Evolutionary conservation across 495 filamentous ascomycete species (phyloP), one percentile per base, ranked within the genome.

Genomic region (Aspergillus campestris): DNA sequence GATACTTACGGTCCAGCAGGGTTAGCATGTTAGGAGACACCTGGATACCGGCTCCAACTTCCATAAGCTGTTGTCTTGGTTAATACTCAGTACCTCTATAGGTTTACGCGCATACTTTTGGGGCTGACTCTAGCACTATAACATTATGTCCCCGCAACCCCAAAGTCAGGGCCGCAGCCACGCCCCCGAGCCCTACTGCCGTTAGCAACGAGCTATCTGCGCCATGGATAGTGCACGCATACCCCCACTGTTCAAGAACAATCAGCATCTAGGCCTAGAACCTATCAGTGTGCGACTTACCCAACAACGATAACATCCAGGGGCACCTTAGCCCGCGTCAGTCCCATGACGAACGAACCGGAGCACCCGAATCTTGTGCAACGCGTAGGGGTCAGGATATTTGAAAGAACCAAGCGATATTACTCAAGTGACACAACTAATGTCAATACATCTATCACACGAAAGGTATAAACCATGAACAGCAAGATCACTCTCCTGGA

Each of bases 11-110:
- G 55, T 86, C 80, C 8, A 89, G 71, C 24, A 91, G 75, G 1
- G 79, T 76, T 27, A 79, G 68, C 69, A 89, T 84, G 48, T 91
- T 89, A 3, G 84, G 84, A 7, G 85, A 83, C 10, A 89, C 74
- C 60, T 90, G 84, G 50, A 90, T 86, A 11, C 85, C 86, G 6
- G 84, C 85, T 49, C 87, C 87, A 38, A 89, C 82, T 60, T 84
- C 79, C 50, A 69, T 70, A 34, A 68, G 52, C 61, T 68, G 41
- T 38, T 13, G 28, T 9, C 24, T 15, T 39, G 1, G 15, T 31
- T 40, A 5, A 8, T 0, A 37, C 0, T 1, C 10, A 3, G 24
- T 8, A 44, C 0, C 5, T 10, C 14, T 11, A 18, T 8, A 7
- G 11, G 12, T 6, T 11, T 7, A 5, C 6, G 30, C 12, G 24